Base-by-base conservation (phyloP, 768 basidiomycete genomes). In the Psilocybe cyanescens region DNA sequence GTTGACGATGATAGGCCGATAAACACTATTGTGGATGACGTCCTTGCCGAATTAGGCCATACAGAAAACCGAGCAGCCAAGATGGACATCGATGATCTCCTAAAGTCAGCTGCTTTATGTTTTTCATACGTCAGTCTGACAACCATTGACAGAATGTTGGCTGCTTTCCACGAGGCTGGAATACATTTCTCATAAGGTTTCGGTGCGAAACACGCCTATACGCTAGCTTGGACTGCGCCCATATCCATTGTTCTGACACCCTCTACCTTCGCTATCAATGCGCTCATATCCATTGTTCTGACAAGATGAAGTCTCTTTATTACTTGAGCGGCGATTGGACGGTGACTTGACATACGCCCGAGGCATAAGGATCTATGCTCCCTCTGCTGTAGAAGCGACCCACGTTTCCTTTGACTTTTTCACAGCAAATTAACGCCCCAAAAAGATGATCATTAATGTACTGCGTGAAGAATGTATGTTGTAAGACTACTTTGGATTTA, bases 11-110 rank as follows among this genome's bases (percentile, higher is more conserved):
- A 84, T 49, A 78, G 87, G 19, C 78, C 87, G 54, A 93, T 96
- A 73, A 87, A 86, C 70, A 74, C 76, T 24, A 83, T 86, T 54
- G 83, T 96, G 4, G 91, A 95, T 61, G 79, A 85, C 64, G 87
- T 96, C 52, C 76, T 97, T 19, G 75, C 79, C 5, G 87, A 91
- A 55, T 86, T 87, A 4, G 90, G 86, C 0, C 89, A 86, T 68
- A 83, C 86, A 17, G 91, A 96, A 55, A 86, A 82, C 54, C 85
- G 96, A 48, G 94, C 93, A 1, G 86, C 94, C 2, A 98, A 98
- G 75, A 96, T 99, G 95, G 87, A 90, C 59, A 82, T 97, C 9
- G 91, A 97, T 65, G 96, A 97, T 71, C 79, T 98, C 24, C 78
- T 98, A 39, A 95, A 91, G 94, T 94, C 69, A 57, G 89, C 77